Percentiles rank a stretch among this genome's conserved stretches.
Evolutionary conservation across 768 basidiomycete species (phyloP).

Genomic region (Cyclocybe cylindracea): DNA sequence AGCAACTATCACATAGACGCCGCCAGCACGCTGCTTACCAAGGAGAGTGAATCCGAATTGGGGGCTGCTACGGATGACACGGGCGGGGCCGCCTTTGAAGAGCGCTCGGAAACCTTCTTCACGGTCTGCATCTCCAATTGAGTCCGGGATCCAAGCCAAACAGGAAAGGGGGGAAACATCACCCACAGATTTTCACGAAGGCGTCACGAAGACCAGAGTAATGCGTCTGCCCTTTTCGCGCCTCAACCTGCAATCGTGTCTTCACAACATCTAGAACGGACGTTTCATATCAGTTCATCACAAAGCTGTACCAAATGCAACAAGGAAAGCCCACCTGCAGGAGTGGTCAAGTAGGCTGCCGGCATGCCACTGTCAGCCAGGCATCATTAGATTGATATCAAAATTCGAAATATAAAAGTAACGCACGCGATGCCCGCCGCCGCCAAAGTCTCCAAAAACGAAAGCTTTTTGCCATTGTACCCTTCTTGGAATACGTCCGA

Average conservation of each 20-base stretch:
- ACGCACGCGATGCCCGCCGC: constrained; percentile 83
- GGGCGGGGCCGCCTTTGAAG: constrained; percentile 91
- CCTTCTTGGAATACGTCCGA: constrained; percentile 95
- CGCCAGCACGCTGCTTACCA: constrained; percentile 31
- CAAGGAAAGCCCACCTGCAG: constrained; percentile 60
- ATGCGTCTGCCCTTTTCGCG: constrained; percentile 84
- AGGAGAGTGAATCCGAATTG: constrained; percentile 95
- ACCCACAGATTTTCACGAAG: constrained; percentile 85
- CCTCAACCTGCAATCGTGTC: constrained; percentile 93
- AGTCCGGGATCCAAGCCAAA: neutral
- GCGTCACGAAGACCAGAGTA: constrained; percentile 93
- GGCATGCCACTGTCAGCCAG: constrained; percentile 84
- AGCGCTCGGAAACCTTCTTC: constrained; percentile 90
- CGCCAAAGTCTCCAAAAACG: constrained; percentile 85
- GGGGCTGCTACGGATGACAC: constrained; percentile 84
- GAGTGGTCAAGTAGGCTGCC: constrained; percentile 91
- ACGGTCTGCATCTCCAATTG: constrained; percentile 51
- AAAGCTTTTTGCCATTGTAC: constrained; percentile 89
- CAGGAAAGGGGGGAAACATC: constrained; percentile 3
- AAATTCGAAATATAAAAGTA: constrained; percentile 8
- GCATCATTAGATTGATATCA: constrained; percentile 27
- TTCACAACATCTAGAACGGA: constrained; percentile 85
- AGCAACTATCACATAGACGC: constrained; percentile 12
- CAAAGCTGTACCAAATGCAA: constrained; percentile 7
- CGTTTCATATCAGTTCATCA: constrained; percentile 5